Evolutionary conservation across 148 eudicot species (phyloP).

Genomic region (Rhododendron ovatum): DNA sequence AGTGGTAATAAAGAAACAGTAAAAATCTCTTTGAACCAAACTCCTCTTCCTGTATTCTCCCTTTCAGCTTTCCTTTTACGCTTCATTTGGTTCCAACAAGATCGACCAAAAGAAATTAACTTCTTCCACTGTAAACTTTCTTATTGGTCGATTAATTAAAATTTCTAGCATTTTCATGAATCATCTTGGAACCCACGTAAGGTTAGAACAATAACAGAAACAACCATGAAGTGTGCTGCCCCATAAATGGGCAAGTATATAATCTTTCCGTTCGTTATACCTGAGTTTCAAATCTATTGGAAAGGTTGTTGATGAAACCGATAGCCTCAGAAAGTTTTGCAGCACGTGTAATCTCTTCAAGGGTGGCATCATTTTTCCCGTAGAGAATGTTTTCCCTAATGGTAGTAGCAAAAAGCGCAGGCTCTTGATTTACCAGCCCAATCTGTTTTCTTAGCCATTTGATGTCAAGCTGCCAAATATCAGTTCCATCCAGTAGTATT

Average conservation of each 20-base stretch:
- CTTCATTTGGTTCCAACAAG: neutral
- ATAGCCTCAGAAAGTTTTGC: conserved; percentile 95
- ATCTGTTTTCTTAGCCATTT: conserved; percentile 87
- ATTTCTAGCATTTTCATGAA: neutral
- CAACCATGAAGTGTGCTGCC: neutral
- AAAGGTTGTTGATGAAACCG: conserved; percentile 82
- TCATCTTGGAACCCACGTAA: neutral
- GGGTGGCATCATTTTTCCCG: conserved; percentile 86
- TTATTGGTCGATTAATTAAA: neutral
- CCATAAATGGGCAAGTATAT: neutral
- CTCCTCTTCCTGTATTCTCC: neutral
- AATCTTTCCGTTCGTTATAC: conserved; percentile 20
- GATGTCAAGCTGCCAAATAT: conserved; percentile 67
- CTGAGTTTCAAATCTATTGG: conserved; percentile 96
- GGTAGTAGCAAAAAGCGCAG: conserved; percentile 94
- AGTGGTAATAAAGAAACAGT: neutral
- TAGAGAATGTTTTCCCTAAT: conserved; percentile 89
- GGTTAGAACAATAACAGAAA: neutral
- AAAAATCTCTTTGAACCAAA: neutral
- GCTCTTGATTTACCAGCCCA: conserved; percentile 95
- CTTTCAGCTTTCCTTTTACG: neutral
- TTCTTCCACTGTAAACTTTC: neutral
- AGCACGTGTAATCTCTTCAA: conserved; percentile 84
- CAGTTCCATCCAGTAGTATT: conserved; percentile 66
- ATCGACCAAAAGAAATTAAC: neutral